phyloP scores from a whole-genome alignment of 176 grass and related monocot genomes.

The Zea mays region Zm-B73-REFERENCE-NAM-5.0 NC_050102.1:179924501-179925000 shows the following conservation, averaged over 20 bases:
- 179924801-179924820: conserved; percentile 64
- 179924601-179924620: conserved; percentile 26
- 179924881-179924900: conserved; percentile 19
- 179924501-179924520: background rate
- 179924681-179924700: conserved; percentile 88
- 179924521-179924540: background rate
- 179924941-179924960: conserved; percentile 84
- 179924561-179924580: conserved; percentile 26
- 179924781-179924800: conserved; percentile 32
- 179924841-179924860: conserved; percentile 77
- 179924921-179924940: conserved; percentile 16
- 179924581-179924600: conserved; percentile 13
- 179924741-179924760: conserved; percentile 17
- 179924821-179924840: conserved; percentile 97
- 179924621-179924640: conserved; percentile 81
- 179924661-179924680: conserved; percentile 96
- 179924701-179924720: conserved; percentile 90
- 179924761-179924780: conserved; percentile 8
- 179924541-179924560: background rate
- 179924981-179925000: conserved; percentile 99
- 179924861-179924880: conserved; percentile 16
- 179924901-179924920: conserved; percentile 14
- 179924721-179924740: conserved; percentile 52
- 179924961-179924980: conserved; percentile 83
- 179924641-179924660: conserved; percentile 84